phyloP scores from a whole-genome alignment of 495 filamentous ascomycete species.

The Aspergillus heteromorphus region DNA sequence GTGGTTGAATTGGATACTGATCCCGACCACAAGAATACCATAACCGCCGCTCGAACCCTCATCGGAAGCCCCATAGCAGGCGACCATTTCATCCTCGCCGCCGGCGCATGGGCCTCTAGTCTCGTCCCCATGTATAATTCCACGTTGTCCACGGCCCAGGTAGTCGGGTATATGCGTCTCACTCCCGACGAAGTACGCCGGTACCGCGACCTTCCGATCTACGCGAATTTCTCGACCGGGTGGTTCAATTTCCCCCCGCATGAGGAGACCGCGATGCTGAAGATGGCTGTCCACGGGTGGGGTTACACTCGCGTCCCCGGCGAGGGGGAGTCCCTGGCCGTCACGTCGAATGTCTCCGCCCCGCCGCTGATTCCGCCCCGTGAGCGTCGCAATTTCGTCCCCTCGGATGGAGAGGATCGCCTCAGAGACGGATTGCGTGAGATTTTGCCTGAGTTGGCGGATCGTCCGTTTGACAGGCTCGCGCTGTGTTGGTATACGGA shows the following conservation, averaged over 20 bases:
- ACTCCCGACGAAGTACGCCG: slow-evolving; percentile 15
- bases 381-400: slow-evolving; percentile 10
- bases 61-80: slow-evolving; percentile 12
- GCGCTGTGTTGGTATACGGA: slow-evolving; percentile 32
- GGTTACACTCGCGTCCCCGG: slow-evolving; percentile 47
- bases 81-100: slow-evolving; percentile 43
- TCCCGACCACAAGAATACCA: not conserved
- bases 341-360: slow-evolving; percentile 1
- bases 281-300: slow-evolving; percentile 67
- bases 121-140: slow-evolving; percentile 47
- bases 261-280: slow-evolving; percentile 50
- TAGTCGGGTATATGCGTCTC: slow-evolving; percentile 17
- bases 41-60: slow-evolving; percentile 5
- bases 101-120: slow-evolving; percentile 10
- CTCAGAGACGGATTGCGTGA: slow-evolving; percentile 47
- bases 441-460: slow-evolving; percentile 51
- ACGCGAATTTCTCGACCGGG: slow-evolving; percentile 66
- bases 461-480: slow-evolving; percentile 55
- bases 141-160: slow-evolving; percentile 50
- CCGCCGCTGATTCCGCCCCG: slow-evolving; percentile 11
- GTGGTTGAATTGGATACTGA: slow-evolving; percentile 9
- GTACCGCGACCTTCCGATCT: slow-evolving; percentile 14
- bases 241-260: slow-evolving; percentile 69
- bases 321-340: not conserved
- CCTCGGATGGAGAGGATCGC: slow-evolving; percentile 8